These are phyloP conservation scores for Pleurotus pulmonarius DNA, from an alignment of 768 basidiomycete species.

Conservation along the genomic window DNA sequence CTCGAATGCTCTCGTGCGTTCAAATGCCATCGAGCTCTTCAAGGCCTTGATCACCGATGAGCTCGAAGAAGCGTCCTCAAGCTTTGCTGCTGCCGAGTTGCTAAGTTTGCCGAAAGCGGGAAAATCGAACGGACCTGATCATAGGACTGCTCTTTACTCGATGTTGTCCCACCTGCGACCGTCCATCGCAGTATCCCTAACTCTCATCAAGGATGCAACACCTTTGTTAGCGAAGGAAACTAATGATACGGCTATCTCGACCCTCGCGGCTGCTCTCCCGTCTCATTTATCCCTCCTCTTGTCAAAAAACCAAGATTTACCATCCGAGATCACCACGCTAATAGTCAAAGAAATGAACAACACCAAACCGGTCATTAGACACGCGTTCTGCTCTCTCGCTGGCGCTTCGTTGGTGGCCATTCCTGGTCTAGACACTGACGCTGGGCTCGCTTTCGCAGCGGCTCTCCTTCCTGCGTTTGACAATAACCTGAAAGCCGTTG, in stretches of 20 bases:
- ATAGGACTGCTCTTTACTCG: constrained; percentile 74
- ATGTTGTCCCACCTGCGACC: constrained; percentile 63
- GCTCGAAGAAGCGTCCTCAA: constrained; percentile 32
- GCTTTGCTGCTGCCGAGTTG: constrained; percentile 57
- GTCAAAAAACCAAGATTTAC: constrained; percentile 31
- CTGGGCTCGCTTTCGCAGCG: constrained; percentile 49
- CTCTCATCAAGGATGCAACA: constrained; percentile 41
- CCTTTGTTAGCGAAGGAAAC: constrained; percentile 67
- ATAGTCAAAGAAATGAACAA: constrained; percentile 72
- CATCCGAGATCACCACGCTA: constrained; percentile 39
- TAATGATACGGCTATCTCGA: constrained; percentile 59
- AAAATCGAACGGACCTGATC: constrained; percentile 86
- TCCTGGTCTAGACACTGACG: constrained; percentile 33
- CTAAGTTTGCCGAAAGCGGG: constrained; percentile 73
- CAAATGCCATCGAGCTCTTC: constrained; percentile 57
- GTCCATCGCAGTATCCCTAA: constrained; percentile 32
- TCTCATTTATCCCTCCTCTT: constrained; percentile 60
- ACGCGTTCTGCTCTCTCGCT: constrained; percentile 59
- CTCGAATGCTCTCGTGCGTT: constrained; percentile 56
- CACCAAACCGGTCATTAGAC: constrained; percentile 55
- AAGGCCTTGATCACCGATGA: constrained; percentile 36
- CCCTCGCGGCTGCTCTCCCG: constrained; percentile 52
- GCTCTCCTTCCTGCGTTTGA: constrained; percentile 64
- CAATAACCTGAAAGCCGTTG: constrained; percentile 59
- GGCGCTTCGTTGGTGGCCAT: constrained; percentile 58